Evolutionary conservation across 768 basidiomycete genomes (phyloP).

Genomic region (Pleurotus tuoliensis): DNA sequence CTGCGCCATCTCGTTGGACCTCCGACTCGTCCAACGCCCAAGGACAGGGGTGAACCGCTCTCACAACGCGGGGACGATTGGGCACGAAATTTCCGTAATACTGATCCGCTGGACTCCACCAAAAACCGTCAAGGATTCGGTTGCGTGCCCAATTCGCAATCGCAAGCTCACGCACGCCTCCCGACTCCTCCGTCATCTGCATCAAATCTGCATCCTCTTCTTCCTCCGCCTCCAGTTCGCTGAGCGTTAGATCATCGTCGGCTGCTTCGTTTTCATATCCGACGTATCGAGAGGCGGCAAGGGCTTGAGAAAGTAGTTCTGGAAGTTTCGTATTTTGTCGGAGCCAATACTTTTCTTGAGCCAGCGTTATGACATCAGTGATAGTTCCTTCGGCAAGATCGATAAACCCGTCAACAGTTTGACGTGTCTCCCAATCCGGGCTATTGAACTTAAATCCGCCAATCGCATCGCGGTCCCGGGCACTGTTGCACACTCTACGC

Average conservation of each 20-base stretch:
- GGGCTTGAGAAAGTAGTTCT: constrained; percentile 63
- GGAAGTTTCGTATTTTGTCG: constrained; percentile 58
- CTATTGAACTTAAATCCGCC: constrained; percentile 38
- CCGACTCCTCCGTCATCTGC: constrained; percentile 34
- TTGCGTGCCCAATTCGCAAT: constrained; percentile 69
- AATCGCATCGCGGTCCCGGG: constrained; percentile 53
- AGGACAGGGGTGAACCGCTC: constrained; percentile 55
- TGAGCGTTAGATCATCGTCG: constrained; percentile 22
- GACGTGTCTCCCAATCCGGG: constrained; percentile 65
- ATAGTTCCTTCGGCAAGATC: constrained; percentile 72
- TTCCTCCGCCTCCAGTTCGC: constrained; percentile 32
- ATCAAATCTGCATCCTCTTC: constrained; percentile 41
- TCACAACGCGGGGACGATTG: constrained; percentile 33
- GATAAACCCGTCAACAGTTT: constrained; percentile 65
- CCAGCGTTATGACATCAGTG: constrained; percentile 52
- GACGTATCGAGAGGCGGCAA: constrained; percentile 41
- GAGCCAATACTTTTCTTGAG: constrained; percentile 72
- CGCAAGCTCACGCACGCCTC: constrained; percentile 49
- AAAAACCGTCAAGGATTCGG: constrained; percentile 71
- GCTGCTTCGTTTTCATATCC: constrained; percentile 19
- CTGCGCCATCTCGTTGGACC: constrained; percentile 16
- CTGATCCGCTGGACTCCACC: constrained; percentile 71
- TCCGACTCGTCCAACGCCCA: constrained; percentile 45
- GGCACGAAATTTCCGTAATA: constrained; percentile 46
- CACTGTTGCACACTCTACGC: constrained; percentile 45